These are phyloP conservation scores for Ophiostoma ulmi DNA, from an alignment of 2,329 filamentous ascomycete genomes.

Conservation along the genomic window DNA sequence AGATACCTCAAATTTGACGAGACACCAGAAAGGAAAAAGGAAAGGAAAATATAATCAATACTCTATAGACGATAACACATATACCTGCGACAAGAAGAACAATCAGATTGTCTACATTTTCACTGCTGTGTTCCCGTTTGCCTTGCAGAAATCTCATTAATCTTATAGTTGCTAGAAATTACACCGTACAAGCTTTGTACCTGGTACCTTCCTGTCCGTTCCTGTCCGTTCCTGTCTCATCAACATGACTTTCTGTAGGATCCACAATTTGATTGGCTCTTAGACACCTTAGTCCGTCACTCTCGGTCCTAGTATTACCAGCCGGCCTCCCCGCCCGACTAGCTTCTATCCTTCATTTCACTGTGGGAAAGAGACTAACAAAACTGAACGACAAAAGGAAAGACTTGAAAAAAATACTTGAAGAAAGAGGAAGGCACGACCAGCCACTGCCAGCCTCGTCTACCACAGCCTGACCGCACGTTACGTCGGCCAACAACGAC, in stretches of 20 bases:
- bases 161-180: not conserved
- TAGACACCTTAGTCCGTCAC: not conserved
- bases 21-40: not conserved
- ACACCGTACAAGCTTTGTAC: slow-evolving; percentile 11
- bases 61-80: not conserved
- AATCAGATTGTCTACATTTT: not conserved
- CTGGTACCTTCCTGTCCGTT: slow-evolving; percentile 18
- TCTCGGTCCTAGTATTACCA: not conserved
- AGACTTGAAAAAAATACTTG: not conserved
- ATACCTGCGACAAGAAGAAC: not conserved
- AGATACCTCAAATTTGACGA: not conserved
- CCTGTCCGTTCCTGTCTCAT: slow-evolving; percentile 18
- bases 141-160: not conserved
- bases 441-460: slow-evolving; percentile 4
- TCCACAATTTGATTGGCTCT: slow-evolving; percentile 21
- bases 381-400: slow-evolving; percentile 11
- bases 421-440: not conserved
- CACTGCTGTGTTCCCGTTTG: not conserved
- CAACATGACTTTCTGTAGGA: slow-evolving; percentile 17
- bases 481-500: not conserved
- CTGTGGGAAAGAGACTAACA: slow-evolving; percentile 17
- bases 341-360: slow-evolving; percentile 15
- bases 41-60: not conserved
- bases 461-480: not conserved
- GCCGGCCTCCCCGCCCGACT: slow-evolving; percentile 21